Percentiles rank a stretch among this genome's conserved stretches.
phyloP scores from a whole-genome alignment of 352 stramenopile species.

The Globisporangium nunn region DNA sequence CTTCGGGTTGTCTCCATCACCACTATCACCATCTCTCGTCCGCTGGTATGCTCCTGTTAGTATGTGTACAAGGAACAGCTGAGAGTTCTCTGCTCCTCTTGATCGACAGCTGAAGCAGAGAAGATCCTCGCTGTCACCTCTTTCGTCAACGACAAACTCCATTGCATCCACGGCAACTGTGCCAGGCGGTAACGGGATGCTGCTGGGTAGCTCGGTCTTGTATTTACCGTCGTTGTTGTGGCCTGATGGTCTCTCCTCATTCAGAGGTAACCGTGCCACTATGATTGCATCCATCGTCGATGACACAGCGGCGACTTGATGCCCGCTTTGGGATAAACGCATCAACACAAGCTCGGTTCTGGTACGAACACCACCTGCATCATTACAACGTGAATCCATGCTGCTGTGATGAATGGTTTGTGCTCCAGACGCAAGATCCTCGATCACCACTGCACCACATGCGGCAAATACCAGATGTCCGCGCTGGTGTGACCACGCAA shows the following conservation, averaged over 20 bases:
- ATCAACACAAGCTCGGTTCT: constrained; percentile 20
- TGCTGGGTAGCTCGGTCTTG: too few species aligned
- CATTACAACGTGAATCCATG: neutral
- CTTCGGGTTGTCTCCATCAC: neutral
- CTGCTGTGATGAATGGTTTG: constrained; percentile 18
- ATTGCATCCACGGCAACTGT: constrained; percentile 1
- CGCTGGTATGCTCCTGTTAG: neutral
- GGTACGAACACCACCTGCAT: neutral
- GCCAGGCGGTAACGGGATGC: constrained; percentile 1
- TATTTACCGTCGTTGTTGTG: neutral
- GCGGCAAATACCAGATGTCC: constrained; percentile 25
- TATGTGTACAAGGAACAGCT: constrained; percentile 1
- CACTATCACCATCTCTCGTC: neutral
- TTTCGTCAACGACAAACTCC: constrained; percentile 5
- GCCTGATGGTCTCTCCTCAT: neutral
- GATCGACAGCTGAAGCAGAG: constrained; percentile 6
- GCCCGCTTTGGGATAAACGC: constrained; percentile 19
- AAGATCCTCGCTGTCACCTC: neutral
- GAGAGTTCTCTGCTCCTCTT: neutral
- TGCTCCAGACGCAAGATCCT: constrained; percentile 21
- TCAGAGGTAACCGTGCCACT: constrained; percentile 2
- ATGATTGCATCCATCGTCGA: constrained; percentile 16
- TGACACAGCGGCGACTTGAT: constrained; percentile 17
- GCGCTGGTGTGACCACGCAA: constrained; percentile 26
- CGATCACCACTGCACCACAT: constrained; percentile 22